A percentile compares a stretch with the other conserved stretches of the same genome.
Conservation (phyloP, 768 basidiomycete species). For the Termitomyces heimii region DNA sequence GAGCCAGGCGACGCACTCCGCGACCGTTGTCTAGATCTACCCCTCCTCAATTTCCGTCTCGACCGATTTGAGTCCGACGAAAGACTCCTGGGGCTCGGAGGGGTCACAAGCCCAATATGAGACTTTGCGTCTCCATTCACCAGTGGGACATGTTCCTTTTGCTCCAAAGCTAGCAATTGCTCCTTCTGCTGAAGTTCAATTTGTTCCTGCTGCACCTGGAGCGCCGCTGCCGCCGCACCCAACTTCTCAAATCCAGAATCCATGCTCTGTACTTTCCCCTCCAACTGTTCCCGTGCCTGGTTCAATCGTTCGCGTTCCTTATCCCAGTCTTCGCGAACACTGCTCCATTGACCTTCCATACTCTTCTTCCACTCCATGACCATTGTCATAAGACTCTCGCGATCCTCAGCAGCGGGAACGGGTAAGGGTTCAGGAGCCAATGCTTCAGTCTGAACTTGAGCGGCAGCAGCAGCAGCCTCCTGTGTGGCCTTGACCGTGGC, state of each 20-base stretch:
- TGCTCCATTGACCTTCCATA: slow-evolving; percentile 76
- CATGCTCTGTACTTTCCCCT: slow-evolving; percentile 47
- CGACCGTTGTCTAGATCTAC: slow-evolving; percentile 19
- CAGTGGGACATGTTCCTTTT: slow-evolving; percentile 1
- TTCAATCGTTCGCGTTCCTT: slow-evolving; percentile 72
- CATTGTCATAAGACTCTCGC: slow-evolving; percentile 46
- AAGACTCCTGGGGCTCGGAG: slow-evolving; percentile 70
- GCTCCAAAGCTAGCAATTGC: slow-evolving; percentile 11
- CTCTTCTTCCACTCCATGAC: slow-evolving; percentile 69
- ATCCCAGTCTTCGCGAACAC: slow-evolving; percentile 77
- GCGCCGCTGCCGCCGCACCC: slow-evolving; percentile 18
- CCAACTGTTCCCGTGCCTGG: slow-evolving; percentile 79
- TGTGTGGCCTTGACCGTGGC: slow-evolving; percentile 44
- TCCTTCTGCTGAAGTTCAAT: slow-evolving; percentile 17
- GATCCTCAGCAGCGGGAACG: slow-evolving; percentile 22
- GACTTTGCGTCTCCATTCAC: slow-evolving; percentile 33
- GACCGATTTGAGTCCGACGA: slow-evolving; percentile 57
- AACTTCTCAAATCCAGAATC: slow-evolving; percentile 48
- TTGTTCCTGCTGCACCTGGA: slow-evolving; percentile 11
- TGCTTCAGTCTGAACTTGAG: slow-evolving; percentile 1
- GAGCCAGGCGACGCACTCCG: slow-evolving; percentile 15
- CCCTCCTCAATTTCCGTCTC: slow-evolving; percentile 29
- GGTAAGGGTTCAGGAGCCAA: slow-evolving; percentile 5
- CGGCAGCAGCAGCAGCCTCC: slow-evolving; percentile 24
- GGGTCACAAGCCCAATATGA: slow-evolving; percentile 56